phyloP scores from a whole-genome alignment of 2,329 filamentous ascomycete genomes.

The Phyllosticta capitalensis region DNA sequence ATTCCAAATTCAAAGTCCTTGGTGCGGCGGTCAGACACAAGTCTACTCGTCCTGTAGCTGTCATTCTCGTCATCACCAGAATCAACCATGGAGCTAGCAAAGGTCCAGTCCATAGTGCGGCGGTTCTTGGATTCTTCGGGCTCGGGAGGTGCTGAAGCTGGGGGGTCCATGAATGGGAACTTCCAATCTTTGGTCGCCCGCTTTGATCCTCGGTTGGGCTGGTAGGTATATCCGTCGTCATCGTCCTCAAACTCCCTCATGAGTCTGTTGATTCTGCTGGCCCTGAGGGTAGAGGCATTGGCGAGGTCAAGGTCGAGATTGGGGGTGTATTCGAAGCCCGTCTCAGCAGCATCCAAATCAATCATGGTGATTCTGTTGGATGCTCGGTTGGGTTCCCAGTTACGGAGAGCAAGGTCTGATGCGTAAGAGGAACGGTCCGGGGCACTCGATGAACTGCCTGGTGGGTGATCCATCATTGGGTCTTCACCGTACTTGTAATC shows the following conservation, averaged over 20 bases:
- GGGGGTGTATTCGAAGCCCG: slow-evolving; percentile 23
- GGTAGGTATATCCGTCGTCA: slow-evolving; percentile 20
- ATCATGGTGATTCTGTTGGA: slow-evolving; percentile 44
- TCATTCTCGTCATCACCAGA: slow-evolving; percentile 21
- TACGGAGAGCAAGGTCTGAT: slow-evolving; percentile 48
- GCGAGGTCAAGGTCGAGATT: slow-evolving; percentile 29
- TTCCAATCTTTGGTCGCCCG: slow-evolving; percentile 46
- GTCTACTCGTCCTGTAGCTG: slow-evolving; percentile 20
- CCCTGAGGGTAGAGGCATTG: slow-evolving; percentile 47
- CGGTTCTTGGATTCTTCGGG: slow-evolving; percentile 17
- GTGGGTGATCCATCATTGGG: neutral
- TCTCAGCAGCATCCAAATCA: slow-evolving; percentile 47
- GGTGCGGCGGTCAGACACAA: slow-evolving; percentile 24
- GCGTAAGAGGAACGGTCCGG: slow-evolving; percentile 14
- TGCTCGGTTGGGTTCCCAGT: slow-evolving; percentile 28
- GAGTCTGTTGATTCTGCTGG: slow-evolving; percentile 43
- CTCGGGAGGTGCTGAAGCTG: slow-evolving; percentile 9
- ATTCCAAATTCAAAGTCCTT: slow-evolving; percentile 23
- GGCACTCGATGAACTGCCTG: slow-evolving; percentile 22
- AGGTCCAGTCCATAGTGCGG: slow-evolving; percentile 39
- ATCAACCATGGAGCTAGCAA: slow-evolving; percentile 36
- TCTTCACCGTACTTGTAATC: slow-evolving; percentile 46
- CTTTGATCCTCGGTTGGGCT: slow-evolving; percentile 17
- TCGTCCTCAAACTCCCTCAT: slow-evolving; percentile 34
- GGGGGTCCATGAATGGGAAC: slow-evolving; percentile 36